Evolutionary conservation across 495 filamentous ascomycete genomes (phyloP), one percentile per base, ranked within the genome.

Genomic region (Hypoxylon trugodes): DNA sequence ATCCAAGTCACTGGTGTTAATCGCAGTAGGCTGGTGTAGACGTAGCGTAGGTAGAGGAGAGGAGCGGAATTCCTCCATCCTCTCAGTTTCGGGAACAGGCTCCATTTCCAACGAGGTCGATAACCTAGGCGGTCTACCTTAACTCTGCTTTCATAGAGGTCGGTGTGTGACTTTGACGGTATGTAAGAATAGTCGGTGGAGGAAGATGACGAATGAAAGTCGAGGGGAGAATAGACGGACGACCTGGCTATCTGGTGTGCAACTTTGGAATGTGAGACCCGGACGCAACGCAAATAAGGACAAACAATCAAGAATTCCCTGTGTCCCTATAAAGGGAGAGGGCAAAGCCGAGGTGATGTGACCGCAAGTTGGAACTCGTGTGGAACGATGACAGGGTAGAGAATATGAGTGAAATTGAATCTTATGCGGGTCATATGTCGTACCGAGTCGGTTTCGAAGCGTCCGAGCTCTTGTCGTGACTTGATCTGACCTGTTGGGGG

Each of bases 61-160:
- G 35, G 81, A 65, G 25, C 79, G 76, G 59, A 84, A 84, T 65
- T 83, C 80, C 78, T 84, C 83, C 82, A 85, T 82, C 55, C 79
- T 71, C 74, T 85, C 79, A 5, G 81, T 84, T 68, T 85, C 83
- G 52, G 82, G 83, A 59, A 84, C 82, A 13, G 81, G 81, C 63
- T 85, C 83, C 83, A 85, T 85, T 50, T 64, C 55, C 28, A 37
- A 61, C 51, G 54, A 46, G 19, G 24, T 42, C 25, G 35, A 50
- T 24, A 36, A 35, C 63, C 56, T 40, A 32, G 25, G 50, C 43
- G 36, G 63, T 49, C 51, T 57, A 52, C 36, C 30, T 61, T 46
- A 30, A 15, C 35, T 33, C 36, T 26, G 38, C 42, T 46, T 61
- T 55, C 57, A 66, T 61, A 56, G 46, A 35, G 51, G 30, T 49